Evolutionary conservation across 2,329 filamentous ascomycete genomes (phyloP).

Genomic region (Hypoxylon sp.): DNA sequence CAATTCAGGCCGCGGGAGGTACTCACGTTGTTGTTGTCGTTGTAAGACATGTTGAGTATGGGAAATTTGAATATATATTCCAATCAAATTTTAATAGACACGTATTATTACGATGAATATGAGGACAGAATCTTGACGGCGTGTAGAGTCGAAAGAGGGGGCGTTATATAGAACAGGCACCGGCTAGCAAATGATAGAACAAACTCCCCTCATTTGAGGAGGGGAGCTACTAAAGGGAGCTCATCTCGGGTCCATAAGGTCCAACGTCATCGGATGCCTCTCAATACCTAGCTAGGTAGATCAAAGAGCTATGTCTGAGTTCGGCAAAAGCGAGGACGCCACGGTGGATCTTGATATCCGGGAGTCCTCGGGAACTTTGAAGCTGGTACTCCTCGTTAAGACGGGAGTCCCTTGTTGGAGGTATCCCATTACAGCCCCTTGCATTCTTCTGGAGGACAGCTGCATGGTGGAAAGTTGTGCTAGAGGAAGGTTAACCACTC

Average conservation of each 20-base stretch:
- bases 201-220: conserved; percentile 33
- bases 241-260: conserved; percentile 20
- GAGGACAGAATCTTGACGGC: background rate
- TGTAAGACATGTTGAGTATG: conserved; percentile 61
- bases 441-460: conserved; percentile 25
- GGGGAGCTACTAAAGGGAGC: conserved; percentile 41
- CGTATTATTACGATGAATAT: background rate
- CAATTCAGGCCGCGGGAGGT: background rate
- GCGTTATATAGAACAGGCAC: conserved; percentile 45
- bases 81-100: background rate
- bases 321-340: conserved; percentile 40
- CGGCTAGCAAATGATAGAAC: conserved; percentile 19
- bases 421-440: conserved; percentile 38
- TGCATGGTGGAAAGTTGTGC: conserved; percentile 22
- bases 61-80: conserved; percentile 5
- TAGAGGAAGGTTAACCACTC: conserved; percentile 23
- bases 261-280: conserved; percentile 35
- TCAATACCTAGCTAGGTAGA: conserved; percentile 25
- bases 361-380: conserved; percentile 21
- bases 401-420: conserved; percentile 23
- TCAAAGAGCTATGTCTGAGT: conserved; percentile 40
- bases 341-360: conserved; percentile 35
- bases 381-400: conserved; percentile 15
- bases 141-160: conserved; percentile 18
- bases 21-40: conserved; percentile 58